Evolutionary conservation across 768 basidiomycete species (phyloP).

Genomic region (Russula dissimulans): DNA sequence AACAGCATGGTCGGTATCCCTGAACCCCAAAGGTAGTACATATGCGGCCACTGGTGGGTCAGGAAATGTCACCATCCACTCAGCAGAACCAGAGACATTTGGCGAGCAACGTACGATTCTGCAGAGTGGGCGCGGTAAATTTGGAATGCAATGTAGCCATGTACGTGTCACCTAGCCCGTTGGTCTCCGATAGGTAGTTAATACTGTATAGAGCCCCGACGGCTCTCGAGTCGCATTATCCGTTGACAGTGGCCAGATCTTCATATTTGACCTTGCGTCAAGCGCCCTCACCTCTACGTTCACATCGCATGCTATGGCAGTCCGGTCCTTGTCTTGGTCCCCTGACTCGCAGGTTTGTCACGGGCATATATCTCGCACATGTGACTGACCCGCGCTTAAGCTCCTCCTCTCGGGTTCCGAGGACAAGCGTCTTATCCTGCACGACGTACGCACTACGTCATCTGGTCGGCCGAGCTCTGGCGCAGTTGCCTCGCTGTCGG

Average conservation of each 20-base stretch:
- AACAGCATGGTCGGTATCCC: conserved; percentile 75
- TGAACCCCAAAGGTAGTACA: conserved; percentile 63
- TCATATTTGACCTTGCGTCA: conserved; percentile 73
- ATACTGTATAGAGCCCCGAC: conserved; percentile 70
- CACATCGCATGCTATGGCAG: conserved; percentile 84
- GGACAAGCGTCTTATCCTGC: conserved; percentile 82
- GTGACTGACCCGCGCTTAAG: conserved; percentile 30
- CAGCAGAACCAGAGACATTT: conserved; percentile 57
- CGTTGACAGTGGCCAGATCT: conserved; percentile 81
- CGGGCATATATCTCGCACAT: background rate
- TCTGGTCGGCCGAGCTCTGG: conserved; percentile 55
- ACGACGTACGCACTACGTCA: conserved; percentile 72
- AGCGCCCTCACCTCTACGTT: conserved; percentile 57
- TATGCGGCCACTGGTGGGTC: conserved; percentile 68
- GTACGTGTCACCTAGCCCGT: conserved; percentile 35
- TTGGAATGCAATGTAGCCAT: conserved; percentile 66
- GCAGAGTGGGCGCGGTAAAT: conserved; percentile 62
- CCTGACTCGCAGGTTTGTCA: conserved; percentile 70
- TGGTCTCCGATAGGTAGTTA: background rate
- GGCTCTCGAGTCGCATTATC: conserved; percentile 75
- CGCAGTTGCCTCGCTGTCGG: conserved; percentile 76
- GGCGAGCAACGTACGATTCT: conserved; percentile 52
- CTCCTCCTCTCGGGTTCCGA: conserved; percentile 85
- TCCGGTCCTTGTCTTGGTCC: conserved; percentile 84
- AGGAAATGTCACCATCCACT: conserved; percentile 65